Evolutionary conservation across 1,139 yeast genomes (phyloP).

Genomic region (Blastobotrys malaysiensis): DNA sequence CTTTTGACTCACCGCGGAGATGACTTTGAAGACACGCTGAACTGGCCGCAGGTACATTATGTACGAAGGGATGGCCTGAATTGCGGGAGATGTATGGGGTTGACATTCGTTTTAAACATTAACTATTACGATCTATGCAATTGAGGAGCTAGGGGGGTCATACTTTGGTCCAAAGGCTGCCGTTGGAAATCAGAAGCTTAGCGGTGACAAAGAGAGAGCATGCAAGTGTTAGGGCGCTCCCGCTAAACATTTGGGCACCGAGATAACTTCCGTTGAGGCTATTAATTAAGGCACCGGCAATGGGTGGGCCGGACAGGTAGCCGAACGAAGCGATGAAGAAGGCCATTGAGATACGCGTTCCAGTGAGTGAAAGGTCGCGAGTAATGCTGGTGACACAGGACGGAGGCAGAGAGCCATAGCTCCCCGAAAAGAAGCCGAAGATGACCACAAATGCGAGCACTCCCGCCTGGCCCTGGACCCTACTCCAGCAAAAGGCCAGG

Average conservation of each 20-base stretch:
- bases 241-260: slow-evolving; percentile 19
- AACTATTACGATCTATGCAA: too few species aligned
- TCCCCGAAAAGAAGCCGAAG: slow-evolving; percentile 47
- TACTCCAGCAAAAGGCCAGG: slow-evolving; percentile 37
- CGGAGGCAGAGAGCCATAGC: slow-evolving; percentile 41
- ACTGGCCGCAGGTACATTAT: background rate
- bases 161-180: background rate
- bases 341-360: slow-evolving; percentile 54
- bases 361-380: slow-evolving; percentile 34
- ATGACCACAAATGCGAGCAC: slow-evolving; percentile 36
- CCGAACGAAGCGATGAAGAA: slow-evolving; percentile 52
- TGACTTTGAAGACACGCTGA: background rate
- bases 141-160: too few species aligned
- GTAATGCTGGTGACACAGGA: slow-evolving; percentile 46
- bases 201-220: background rate
- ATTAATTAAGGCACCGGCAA: slow-evolving; percentile 44
- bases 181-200: background rate
- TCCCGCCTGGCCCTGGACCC: slow-evolving; percentile 42
- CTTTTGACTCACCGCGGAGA: background rate
- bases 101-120: background rate
- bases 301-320: slow-evolving; percentile 48
- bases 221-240: background rate
- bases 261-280: slow-evolving; percentile 18
- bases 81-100: background rate
- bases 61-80: too few species aligned